Percentiles rank a stretch among this genome's conserved stretches.
Evolutionary conservation across 2,329 filamentous ascomycete genomes (phyloP).

Genomic region (Samsoniella hepiali): DNA sequence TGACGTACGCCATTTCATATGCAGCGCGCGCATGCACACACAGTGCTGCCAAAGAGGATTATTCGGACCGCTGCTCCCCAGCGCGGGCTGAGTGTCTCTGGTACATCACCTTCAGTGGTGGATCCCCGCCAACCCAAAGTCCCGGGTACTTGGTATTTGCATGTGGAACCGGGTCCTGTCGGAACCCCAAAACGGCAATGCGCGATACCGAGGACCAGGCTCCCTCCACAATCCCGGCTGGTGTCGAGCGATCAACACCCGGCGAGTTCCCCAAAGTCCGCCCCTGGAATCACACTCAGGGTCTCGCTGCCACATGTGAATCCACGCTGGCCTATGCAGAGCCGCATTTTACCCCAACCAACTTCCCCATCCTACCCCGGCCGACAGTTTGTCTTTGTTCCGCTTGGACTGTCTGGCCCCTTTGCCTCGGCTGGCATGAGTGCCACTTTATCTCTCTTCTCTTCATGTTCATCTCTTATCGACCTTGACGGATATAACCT

Average conservation of each 20-base stretch:
- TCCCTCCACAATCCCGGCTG: neutral
- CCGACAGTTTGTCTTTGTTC: neutral
- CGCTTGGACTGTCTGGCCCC: neutral
- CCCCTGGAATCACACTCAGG: constrained; percentile 8
- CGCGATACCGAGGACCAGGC: constrained; percentile 4
- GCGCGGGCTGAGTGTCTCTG: neutral
- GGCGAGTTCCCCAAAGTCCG: constrained; percentile 2
- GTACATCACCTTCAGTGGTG: neutral
- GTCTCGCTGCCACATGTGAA: constrained; percentile 14
- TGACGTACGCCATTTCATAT: neutral
- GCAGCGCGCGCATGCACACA: neutral
- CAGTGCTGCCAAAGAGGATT: neutral
- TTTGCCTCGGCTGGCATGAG: constrained; percentile 6
- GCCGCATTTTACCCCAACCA: constrained; percentile 1
- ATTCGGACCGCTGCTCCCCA: neutral
- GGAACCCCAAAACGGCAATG: constrained; percentile 11
- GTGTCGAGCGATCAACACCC: neutral
- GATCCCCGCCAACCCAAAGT: neutral
- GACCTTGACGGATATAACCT: constrained; percentile 4
- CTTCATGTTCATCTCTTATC: constrained; percentile 12
- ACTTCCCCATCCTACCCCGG: neutral
- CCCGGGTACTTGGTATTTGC: neutral
- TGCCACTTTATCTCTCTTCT: neutral
- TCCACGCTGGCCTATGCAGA: neutral
- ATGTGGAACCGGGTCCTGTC: constrained; percentile 15